Evolutionary conservation across 106 monocot genomes (phyloP).

Genomic region (Platanthera zijinensis): DNA sequence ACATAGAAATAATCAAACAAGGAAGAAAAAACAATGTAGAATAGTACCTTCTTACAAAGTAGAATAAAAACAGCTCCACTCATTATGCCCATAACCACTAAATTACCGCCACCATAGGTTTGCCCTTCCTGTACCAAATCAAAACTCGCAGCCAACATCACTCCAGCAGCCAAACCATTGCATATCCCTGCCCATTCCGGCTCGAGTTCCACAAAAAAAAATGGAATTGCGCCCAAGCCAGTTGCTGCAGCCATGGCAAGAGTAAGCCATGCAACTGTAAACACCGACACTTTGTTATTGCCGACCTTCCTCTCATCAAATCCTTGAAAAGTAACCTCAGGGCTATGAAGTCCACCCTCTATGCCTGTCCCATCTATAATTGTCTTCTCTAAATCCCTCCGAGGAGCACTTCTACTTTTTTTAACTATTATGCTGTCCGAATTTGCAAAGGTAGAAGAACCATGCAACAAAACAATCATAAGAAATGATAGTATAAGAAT

Average conservation of each 20-base stretch:
- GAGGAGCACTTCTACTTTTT: slow-evolving; percentile 43
- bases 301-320: slow-evolving; percentile 25
- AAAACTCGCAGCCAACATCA: slow-evolving; percentile 98
- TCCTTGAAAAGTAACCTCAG: slow-evolving; percentile 4
- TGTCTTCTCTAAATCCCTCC: slow-evolving; percentile 36
- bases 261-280: slow-evolving; percentile 80
- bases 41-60: slow-evolving; percentile 91
- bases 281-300: slow-evolving; percentile 45
- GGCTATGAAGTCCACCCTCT: slow-evolving; percentile 34
- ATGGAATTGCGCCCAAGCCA: slow-evolving; percentile 85
- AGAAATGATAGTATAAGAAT: slow-evolving; percentile 13
- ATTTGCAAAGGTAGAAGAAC: slow-evolving; percentile 16
- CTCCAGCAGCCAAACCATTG: slow-evolving; percentile 94
- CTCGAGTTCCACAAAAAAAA: slow-evolving; percentile 96
- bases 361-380: slow-evolving; percentile 60
- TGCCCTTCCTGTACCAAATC: slow-evolving; percentile 97
- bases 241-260: slow-evolving; percentile 97
- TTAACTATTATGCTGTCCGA: slow-evolving; percentile 29
- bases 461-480: slow-evolving; percentile 17
- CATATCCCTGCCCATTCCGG: slow-evolving; percentile 90
- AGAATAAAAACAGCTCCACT: slow-evolving; percentile 83
- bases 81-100: slow-evolving; percentile 82
- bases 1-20: neutral
- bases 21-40: neutral
- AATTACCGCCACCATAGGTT: slow-evolving; percentile 53